Base-by-base conservation (phyloP, 2,329 filamentous ascomycete species). In the Talaromyces sp. region DNA sequence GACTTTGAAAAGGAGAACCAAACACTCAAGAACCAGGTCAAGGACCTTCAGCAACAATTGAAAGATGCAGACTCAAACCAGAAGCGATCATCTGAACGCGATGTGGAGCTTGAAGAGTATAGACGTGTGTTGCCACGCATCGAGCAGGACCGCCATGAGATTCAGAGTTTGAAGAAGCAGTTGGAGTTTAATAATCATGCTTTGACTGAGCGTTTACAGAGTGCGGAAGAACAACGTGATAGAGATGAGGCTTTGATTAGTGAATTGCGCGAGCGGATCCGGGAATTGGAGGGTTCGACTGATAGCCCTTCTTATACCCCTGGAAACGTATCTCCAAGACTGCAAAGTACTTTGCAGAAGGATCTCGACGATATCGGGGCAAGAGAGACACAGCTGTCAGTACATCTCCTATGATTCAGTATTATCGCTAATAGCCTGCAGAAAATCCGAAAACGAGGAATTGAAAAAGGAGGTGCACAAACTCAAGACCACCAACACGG, bases 1-100 rank as follows among this genome's bases (percentile, higher is more conserved):
- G 78, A 81, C 62, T 77, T 81, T 66, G 81, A 83, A 70, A 82
- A 80, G 68, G 80, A 83, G 68, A 82, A 82, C 69, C 74, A 79
- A 62, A 73, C 72, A 10, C 73, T 83, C n/a, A 80, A 78, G 67
- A 75, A 78, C 58, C 78, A 82, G 68, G 77, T 82, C 56, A 77
- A 78, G 52, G 79, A 83, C 62, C 68, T 82, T 50, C 79, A 82
- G 66, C 77, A 80, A 62, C 79, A 82, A 65, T 65, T 82, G n/a
- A 79, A 79, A 69, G 77, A 82, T 57, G 73, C 76, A 2, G 80
- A 82, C 67, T 77, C 77, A 57, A 74, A 78, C 67, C 75, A 79
- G 62, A 73, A 74, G 27, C 74, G 76, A 72, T 75, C 75, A 10
- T 73, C 78, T 4, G 78, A 79, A 65, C 77, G 76, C 22, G 76